These are phyloP conservation scores for Cadophora luteo-olivacea DNA, from an alignment of 2,329 filamentous ascomycete genomes.

Conservation along the genomic window DNA sequence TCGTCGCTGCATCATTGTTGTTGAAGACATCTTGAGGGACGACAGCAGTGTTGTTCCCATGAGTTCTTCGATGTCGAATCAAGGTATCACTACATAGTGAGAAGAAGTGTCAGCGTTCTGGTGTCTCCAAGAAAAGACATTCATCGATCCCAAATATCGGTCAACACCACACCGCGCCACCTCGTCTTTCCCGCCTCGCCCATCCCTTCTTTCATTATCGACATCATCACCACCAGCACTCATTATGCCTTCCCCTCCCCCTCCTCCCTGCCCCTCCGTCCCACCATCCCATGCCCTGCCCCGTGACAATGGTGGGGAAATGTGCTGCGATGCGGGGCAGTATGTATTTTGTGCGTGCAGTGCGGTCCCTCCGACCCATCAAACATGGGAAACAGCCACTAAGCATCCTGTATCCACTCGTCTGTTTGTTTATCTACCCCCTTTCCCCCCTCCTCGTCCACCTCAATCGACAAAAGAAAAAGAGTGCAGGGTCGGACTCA, in stretches of 20 bases:
- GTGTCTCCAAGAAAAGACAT: background rate
- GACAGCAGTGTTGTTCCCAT: constrained; percentile 17
- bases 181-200: background rate
- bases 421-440: constrained; percentile 12
- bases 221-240: background rate
- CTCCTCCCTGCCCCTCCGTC: background rate
- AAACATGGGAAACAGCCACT: constrained; percentile 5
- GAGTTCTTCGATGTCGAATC: constrained; percentile 20
- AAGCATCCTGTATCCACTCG: constrained; percentile 5
- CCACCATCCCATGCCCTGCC: constrained; percentile 8
- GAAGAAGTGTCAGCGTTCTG: background rate
- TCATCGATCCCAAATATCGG: background rate
- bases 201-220: background rate
- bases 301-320: constrained; percentile 18
- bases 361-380: background rate
- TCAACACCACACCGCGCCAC: background rate
- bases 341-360: constrained; percentile 10
- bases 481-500: background rate
- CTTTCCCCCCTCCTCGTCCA: background rate
- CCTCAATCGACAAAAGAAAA: background rate
- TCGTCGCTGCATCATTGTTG: constrained; percentile 18
- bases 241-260: background rate
- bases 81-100: constrained; percentile 18
- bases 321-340: constrained; percentile 18
- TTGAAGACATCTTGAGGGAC: constrained; percentile 18